phyloP scores from a whole-genome alignment of 106 monocot genomes.

The Dioscorea zingiberensis region DNA sequence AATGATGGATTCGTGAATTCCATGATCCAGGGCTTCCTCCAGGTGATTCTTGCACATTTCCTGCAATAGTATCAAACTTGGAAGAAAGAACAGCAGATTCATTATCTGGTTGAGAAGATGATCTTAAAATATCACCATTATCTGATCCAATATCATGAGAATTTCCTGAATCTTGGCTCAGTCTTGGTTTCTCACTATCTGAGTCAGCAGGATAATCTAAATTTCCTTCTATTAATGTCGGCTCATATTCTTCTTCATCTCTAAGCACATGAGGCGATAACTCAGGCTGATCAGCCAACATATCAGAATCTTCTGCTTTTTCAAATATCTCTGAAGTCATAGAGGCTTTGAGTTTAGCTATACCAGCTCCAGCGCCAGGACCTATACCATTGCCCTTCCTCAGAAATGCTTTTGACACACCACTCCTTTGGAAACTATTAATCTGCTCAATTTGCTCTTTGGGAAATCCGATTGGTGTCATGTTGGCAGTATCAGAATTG shows the following conservation, averaged over 20 bases:
- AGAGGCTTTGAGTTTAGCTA: slow-evolving; percentile 15
- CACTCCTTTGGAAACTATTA: slow-evolving; percentile 20
- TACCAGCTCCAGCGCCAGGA: slow-evolving; percentile 21
- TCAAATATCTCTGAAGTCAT: slow-evolving; percentile 16
- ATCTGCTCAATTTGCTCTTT: slow-evolving; percentile 21
- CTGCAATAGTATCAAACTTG: slow-evolving; percentile 19
- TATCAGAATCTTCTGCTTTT: slow-evolving; percentile 31
- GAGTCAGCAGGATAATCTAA: slow-evolving; percentile 41
- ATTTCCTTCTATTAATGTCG: slow-evolving; percentile 31
- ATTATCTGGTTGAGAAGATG: slow-evolving; percentile 25
- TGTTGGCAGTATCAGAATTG: slow-evolving; percentile 32
- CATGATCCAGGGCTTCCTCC: slow-evolving; percentile 56
- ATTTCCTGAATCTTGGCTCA: slow-evolving; percentile 29
- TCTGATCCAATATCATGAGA: slow-evolving; percentile 45
- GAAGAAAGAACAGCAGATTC: slow-evolving; percentile 18
- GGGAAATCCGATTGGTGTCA: slow-evolving; percentile 12
- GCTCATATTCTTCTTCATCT: slow-evolving; percentile 40
- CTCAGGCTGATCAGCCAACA: slow-evolving; percentile 16
- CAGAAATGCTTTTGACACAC: slow-evolving; percentile 27
- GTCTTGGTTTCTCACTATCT: slow-evolving; percentile 35
- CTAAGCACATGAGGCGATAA: no score
- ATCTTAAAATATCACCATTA: slow-evolving; percentile 31
- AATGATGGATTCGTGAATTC: slow-evolving; percentile 40
- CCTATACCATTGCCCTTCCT: slow-evolving; percentile 40
- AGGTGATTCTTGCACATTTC: slow-evolving; percentile 38